Evolutionary conservation across 1,284 basidiomycete genomes (phyloP).

Genomic region (Ceratobasidium sp.): DNA sequence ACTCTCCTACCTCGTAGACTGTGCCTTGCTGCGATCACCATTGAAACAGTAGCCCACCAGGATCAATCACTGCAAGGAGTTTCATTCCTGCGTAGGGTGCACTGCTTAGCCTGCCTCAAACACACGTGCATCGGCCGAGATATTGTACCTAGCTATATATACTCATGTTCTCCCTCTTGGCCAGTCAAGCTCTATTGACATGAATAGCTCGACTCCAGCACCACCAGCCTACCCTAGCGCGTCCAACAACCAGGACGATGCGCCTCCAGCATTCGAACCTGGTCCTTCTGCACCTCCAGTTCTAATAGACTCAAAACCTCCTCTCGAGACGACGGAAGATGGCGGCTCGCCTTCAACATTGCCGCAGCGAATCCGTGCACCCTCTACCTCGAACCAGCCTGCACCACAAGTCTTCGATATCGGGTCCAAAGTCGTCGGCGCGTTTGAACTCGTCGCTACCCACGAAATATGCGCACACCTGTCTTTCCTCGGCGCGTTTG

Average conservation of each 20-base stretch:
- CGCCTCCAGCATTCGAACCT: constrained; percentile 32
- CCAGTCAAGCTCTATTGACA: neutral
- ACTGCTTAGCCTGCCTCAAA: too few species aligned
- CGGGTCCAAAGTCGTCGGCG: neutral
- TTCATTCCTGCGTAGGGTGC: too few species aligned
- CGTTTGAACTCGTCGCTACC: constrained; percentile 45
- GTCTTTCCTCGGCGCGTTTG: constrained; percentile 49
- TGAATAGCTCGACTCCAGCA: constrained; percentile 9
- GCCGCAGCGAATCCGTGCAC: constrained; percentile 11
- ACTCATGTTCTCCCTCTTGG: neutral
- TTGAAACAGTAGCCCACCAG: too few species aligned
- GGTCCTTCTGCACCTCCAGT: constrained; percentile 5
- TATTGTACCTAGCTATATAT: too few species aligned
- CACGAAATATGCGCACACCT: constrained; percentile 50
- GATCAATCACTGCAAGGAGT: too few species aligned
- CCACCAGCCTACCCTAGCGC: constrained; percentile 14
- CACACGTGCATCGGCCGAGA: too few species aligned
- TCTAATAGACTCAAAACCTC: constrained; percentile 11
- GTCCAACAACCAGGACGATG: neutral
- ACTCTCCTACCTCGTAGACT: too few species aligned
- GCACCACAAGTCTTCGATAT: neutral
- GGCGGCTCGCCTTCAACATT: neutral
- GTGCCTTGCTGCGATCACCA: too few species aligned
- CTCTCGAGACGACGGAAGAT: neutral
- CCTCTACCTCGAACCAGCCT: neutral